Conservation (phyloP, 495 filamentous ascomycete genomes). For the Trichoderma parareesei region DNA sequence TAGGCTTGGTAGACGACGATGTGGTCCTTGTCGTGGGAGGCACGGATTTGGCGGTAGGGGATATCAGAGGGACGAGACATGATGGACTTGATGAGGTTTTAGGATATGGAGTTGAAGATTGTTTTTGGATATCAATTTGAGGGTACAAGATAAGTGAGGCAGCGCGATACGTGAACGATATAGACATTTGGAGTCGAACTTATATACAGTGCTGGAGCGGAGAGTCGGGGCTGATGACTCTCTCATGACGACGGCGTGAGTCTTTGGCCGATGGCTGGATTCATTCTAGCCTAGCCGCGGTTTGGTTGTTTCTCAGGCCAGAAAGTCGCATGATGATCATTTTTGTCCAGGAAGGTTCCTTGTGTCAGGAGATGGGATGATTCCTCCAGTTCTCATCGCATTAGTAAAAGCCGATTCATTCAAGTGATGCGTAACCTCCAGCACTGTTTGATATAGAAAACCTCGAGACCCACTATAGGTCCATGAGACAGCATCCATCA, state of each 20-base stretch:
- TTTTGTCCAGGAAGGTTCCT: too few relatives aligned
- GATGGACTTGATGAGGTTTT: not conserved
- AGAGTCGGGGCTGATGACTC: conserved; percentile 4
- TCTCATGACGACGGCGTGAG: conserved; percentile 8
- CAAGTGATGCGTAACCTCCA: too few relatives aligned
- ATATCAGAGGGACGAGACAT: conserved; percentile 11
- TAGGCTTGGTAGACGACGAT: conserved; percentile 63
- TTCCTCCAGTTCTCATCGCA: too few relatives aligned
- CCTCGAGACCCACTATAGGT: too few relatives aligned
- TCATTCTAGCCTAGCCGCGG: too few relatives aligned
- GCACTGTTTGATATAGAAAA: too few relatives aligned
- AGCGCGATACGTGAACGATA: not conserved
- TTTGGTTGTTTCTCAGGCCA: too few relatives aligned
- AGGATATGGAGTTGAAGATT: not conserved
- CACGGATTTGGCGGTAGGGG: conserved; percentile 49
- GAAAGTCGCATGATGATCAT: too few relatives aligned
- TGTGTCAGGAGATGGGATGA: too few relatives aligned
- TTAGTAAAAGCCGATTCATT: too few relatives aligned
- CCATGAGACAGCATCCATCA: too few relatives aligned
- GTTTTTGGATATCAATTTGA: not conserved
- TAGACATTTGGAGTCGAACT: not conserved
- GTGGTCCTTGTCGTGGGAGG: conserved; percentile 35
- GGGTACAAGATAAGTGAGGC: not conserved
- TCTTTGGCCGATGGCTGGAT: not conserved
- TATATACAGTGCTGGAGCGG: not conserved